Conservation (phyloP, 169 alveolate genomes). For the Plasmodium sp. region DNA sequence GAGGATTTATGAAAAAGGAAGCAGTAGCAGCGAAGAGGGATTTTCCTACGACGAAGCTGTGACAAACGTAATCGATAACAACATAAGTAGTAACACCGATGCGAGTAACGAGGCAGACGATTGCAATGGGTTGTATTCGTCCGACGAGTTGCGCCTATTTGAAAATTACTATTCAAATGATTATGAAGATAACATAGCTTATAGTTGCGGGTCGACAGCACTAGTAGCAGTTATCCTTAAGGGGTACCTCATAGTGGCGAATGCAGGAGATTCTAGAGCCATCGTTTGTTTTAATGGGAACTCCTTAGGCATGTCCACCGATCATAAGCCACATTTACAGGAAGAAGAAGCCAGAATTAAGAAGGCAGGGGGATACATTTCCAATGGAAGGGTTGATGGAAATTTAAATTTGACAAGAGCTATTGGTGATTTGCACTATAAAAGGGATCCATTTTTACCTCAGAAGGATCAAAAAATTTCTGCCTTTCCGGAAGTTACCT, state of each 20-base stretch:
- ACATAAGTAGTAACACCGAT: slow-evolving; percentile 27
- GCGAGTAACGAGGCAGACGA: slow-evolving; percentile 36
- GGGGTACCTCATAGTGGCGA: slow-evolving; percentile 93
- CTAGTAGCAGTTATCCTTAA: slow-evolving; percentile 88
- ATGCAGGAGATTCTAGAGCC: slow-evolving; percentile 99
- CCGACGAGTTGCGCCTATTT: slow-evolving; percentile 54
- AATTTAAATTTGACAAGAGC: slow-evolving; percentile 97
- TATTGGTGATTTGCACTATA: slow-evolving; percentile 97
- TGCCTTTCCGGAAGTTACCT: slow-evolving; percentile 95
- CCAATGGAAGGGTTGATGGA: slow-evolving; percentile 96
- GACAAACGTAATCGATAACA: slow-evolving; percentile 67
- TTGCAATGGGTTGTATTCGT: slow-evolving; percentile 47
- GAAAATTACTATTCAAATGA: slow-evolving; percentile 70
- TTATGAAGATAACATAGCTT: slow-evolving; percentile 80
- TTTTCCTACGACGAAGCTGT: slow-evolving; percentile 39
- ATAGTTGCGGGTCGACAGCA: slow-evolving; percentile 92
- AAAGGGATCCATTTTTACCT: slow-evolving; percentile 88
- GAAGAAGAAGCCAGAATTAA: slow-evolving; percentile 94
- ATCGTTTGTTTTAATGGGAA: slow-evolving; percentile 93
- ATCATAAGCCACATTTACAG: slow-evolving; percentile 98
- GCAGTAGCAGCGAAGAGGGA: slow-evolving; percentile 17
- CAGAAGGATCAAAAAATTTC: slow-evolving; percentile 94
- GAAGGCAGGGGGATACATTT: slow-evolving; percentile 96
- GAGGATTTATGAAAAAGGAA: slow-evolving; percentile 24
- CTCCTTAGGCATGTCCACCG: slow-evolving; percentile 95